Evolutionary conservation across 2,329 filamentous ascomycete species (phyloP).

Genomic region (Fusarium chaquense): DNA sequence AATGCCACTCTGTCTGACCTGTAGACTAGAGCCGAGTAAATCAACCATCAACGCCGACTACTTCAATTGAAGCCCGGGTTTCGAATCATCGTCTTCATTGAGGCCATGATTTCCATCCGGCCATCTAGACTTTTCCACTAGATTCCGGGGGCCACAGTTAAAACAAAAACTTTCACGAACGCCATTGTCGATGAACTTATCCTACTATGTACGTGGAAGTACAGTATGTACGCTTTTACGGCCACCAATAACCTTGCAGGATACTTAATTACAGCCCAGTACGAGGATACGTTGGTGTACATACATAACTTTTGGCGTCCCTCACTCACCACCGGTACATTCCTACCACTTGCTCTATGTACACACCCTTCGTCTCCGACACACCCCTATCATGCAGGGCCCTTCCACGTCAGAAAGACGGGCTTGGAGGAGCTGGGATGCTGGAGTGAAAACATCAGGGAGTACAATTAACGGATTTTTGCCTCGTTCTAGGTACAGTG

Average conservation of each 20-base stretch:
- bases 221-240: not conserved
- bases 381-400: not conserved
- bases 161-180: not conserved
- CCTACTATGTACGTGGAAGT: not conserved
- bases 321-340: constrained; percentile 10
- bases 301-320: not conserved
- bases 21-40: not conserved
- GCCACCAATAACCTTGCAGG: not conserved
- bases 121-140: constrained; percentile 13
- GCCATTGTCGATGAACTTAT: not conserved
- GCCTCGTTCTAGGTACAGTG: not conserved
- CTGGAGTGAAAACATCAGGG: not conserved
- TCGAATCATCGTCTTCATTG: not conserved
- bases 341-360: not conserved
- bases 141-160: constrained; percentile 29
- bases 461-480: constrained; percentile 1
- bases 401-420: constrained; percentile 8
- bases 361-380: not conserved
- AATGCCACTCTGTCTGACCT: constrained; percentile 4
- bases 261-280: constrained; percentile 6
- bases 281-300: constrained; percentile 1
- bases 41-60: not conserved
- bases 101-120: not conserved
- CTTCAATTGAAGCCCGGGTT: constrained; percentile 11
- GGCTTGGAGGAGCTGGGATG: constrained; percentile 4